Evolutionary conservation across 2,329 filamentous ascomycete species (phyloP), one percentile per base, ranked within the genome.

Genomic region (Zymoseptoria brevis): DNA sequence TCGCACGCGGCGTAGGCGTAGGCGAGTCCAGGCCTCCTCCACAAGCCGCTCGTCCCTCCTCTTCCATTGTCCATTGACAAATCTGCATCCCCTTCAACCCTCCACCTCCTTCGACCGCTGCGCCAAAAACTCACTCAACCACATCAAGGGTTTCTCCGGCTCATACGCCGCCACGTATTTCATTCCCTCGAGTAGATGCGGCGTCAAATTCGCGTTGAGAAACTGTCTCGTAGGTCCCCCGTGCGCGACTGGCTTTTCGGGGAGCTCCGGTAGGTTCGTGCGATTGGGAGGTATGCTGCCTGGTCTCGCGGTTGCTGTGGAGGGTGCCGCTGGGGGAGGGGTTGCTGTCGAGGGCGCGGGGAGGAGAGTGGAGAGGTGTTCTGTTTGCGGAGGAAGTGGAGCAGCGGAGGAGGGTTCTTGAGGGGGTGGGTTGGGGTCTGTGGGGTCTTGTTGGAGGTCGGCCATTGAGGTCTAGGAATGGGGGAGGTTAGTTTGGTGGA

Each of bases 111-210:
- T 24, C 68, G 72, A 67, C 79, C 76, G 75, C 63, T 75, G 69
- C 57, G 72, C 74, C 63, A 81, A 64, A 66, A 77, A 81, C 55
- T 80, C 76, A 19, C 75, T 73, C 57, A 81, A 66, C 73, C 75
- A 80, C 63, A 76, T 73, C 58, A 81, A 62, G 58, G 79, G 79
- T 67, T 80, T 80, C 62, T 80, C 78, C 0, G 79, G 79, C 74
- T 80, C 77, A 55, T 75, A 69, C n/a, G 75, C 74, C 19, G 75
- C 78, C 53, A 80, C 61, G 68, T 77, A 75, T 71, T 80, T 81
- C 77, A 80, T 80, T 5, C 75, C 79, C 67, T 81, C 79, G 50
- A 81, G 68, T 67, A 80, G 64, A 68, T 80, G 74, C 57, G 78
- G 79, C 50, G 78, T 81, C 35, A 80, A 72, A 64, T 79, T 71